Evolutionary conservation across 2,329 filamentous ascomycete species (phyloP).

Genomic region (Rugonectria rugulosa): DNA sequence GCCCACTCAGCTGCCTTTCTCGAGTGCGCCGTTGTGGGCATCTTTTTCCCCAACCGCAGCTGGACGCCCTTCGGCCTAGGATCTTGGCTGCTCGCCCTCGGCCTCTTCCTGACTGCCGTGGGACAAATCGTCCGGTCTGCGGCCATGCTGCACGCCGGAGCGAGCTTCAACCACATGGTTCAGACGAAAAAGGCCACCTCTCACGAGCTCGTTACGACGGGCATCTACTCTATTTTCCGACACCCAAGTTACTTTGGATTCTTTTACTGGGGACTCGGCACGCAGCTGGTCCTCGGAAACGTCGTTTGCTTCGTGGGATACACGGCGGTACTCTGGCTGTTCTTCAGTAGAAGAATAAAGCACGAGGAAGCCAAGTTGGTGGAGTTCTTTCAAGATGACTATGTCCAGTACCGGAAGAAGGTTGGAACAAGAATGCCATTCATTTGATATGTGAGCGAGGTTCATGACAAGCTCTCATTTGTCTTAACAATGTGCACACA

Average conservation of each 20-base stretch:
- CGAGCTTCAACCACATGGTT: slow-evolving; percentile 90
- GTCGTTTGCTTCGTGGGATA: slow-evolving; percentile 79
- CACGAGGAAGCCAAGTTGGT: slow-evolving; percentile 82
- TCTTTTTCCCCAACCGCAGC: slow-evolving; percentile 60
- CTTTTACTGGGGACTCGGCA: slow-evolving; percentile 98
- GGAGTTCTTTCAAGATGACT: slow-evolving; percentile 85
- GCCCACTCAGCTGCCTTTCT: slow-evolving; percentile 78
- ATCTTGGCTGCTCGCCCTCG: slow-evolving; percentile 57
- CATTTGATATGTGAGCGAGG: slow-evolving; percentile 35
- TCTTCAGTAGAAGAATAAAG: slow-evolving; percentile 78
- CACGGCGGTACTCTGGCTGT: slow-evolving; percentile 79
- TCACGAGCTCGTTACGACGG: slow-evolving; percentile 83
- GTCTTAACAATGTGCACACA: too few relatives aligned
- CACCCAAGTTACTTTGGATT: slow-evolving; percentile 98
- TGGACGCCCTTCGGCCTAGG: slow-evolving; percentile 56
- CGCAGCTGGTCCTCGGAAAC: slow-evolving; percentile 90
- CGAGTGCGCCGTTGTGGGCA: slow-evolving; percentile 72
- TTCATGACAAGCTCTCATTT: background rate
- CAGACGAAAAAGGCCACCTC: slow-evolving; percentile 72
- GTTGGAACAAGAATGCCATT: slow-evolving; percentile 86
- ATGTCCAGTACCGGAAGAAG: slow-evolving; percentile 73
- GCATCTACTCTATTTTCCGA: slow-evolving; percentile 77
- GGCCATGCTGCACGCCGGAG: slow-evolving; percentile 89
- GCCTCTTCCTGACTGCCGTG: slow-evolving; percentile 67
- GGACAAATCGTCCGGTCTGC: slow-evolving; percentile 81